A percentile compares a stretch with the other conserved stretches of the same genome.
Evolutionary conservation across 139 green algal species (phyloP).

Genomic region (Bryopsis sp.): DNA sequence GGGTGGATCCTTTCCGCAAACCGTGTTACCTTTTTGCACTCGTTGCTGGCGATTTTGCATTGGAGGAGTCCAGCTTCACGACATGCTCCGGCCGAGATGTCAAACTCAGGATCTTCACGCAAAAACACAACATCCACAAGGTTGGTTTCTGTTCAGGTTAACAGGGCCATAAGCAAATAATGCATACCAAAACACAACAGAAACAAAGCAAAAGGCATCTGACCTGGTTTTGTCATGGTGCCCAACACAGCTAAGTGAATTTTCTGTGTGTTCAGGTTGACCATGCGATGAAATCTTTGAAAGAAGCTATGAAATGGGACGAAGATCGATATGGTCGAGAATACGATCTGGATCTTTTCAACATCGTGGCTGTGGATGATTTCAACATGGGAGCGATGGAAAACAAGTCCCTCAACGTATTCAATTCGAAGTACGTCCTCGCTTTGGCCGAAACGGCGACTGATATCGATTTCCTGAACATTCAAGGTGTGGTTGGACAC

Average conservation of each 20-base stretch:
- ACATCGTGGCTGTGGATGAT: conserved; percentile 87
- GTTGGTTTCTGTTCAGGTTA: no score
- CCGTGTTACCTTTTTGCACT: conserved; percentile 98
- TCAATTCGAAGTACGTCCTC: conserved; percentile 70
- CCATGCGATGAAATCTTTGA: conserved; percentile 88
- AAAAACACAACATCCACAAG: conserved; percentile 58
- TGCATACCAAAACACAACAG: no score
- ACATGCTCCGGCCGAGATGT: conserved; percentile 71
- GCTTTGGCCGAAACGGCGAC: conserved; percentile 85
- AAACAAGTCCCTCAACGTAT: conserved; percentile 98
- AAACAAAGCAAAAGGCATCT: no score
- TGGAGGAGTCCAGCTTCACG: conserved; percentile 75
- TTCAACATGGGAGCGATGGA: conserved; percentile 97
- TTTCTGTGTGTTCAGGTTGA: conserved; percentile 39
- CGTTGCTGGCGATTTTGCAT: conserved; percentile 81
- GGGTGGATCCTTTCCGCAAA: conserved; percentile 89
- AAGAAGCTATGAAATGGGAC: conserved; percentile 85
- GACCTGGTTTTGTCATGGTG: no score
- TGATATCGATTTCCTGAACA: conserved; percentile 83
- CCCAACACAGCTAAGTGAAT: no score
- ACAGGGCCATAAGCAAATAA: no score
- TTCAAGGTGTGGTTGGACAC: conserved; percentile 84
- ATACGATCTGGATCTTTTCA: conserved; percentile 94
- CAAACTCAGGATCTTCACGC: conserved; percentile 78
- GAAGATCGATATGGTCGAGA: conserved; percentile 76